A percentile compares a stretch with the other conserved stretches of the same genome.
These are phyloP conservation scores for Castanopsis chinensis DNA, from an alignment of 306 rosid species.

Conservation along the genomic window DNA sequence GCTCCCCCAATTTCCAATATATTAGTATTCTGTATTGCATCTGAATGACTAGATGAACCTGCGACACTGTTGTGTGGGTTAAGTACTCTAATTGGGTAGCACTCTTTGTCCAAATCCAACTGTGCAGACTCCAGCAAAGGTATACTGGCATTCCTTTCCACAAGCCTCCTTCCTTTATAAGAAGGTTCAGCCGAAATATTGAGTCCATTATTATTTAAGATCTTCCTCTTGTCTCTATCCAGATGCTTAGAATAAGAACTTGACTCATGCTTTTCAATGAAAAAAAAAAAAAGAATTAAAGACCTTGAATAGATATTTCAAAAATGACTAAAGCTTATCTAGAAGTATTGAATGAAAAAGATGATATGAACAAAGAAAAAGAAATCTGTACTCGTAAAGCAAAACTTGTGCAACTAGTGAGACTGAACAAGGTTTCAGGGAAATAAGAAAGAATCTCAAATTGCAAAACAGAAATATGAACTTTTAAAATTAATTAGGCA, in stretches of 20 bases:
- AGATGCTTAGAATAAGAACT: slow-evolving; percentile 33
- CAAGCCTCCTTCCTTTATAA: slow-evolving; percentile 48
- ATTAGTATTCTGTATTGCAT: slow-evolving; percentile 20
- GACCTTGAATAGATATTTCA: background rate
- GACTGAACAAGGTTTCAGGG: background rate
- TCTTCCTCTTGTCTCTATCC: slow-evolving; percentile 49
- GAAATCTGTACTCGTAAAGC: background rate
- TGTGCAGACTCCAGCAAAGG: slow-evolving; percentile 22
- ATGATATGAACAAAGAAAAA: background rate
- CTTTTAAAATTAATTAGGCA: background rate
- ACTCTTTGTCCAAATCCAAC: slow-evolving; percentile 38
- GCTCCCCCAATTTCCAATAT: slow-evolving; percentile 33
- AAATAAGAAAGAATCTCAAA: background rate
- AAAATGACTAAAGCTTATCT: background rate
- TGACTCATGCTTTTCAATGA: slow-evolving; percentile 31
- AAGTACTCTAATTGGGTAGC: slow-evolving; percentile 23
- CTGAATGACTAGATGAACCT: slow-evolving; percentile 36
- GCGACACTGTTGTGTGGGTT: slow-evolving; percentile 18
- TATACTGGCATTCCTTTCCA: slow-evolving; percentile 21
- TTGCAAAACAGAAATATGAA: background rate
- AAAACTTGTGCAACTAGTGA: background rate
- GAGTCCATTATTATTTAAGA: slow-evolving; percentile 17
- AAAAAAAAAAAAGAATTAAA: slow-evolving; percentile 4
- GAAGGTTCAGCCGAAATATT: slow-evolving; percentile 39
- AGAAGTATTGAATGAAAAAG: background rate